Conservation (phyloP, 306 rosid species). For the Casuarina glauca region DNA sequence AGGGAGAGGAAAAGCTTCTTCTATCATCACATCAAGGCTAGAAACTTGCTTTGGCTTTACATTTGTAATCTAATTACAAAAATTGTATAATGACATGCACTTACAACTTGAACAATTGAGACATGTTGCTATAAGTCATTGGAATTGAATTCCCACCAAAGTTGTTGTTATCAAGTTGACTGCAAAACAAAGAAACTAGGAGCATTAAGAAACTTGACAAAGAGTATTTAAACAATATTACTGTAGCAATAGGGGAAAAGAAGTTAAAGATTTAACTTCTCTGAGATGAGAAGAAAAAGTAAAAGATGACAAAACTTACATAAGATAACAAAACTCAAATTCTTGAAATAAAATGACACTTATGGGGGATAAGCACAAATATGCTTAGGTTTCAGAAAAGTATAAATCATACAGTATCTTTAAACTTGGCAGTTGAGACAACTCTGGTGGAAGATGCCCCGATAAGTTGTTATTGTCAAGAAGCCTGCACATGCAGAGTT, state of each 20-base stretch:
- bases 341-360: background rate
- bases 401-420: slow-evolving; percentile 49
- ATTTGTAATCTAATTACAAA: slow-evolving; percentile 18
- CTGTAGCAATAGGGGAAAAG: background rate
- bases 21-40: background rate
- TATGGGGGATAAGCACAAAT: background rate
- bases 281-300: slow-evolving; percentile 4
- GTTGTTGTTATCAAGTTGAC: slow-evolving; percentile 93
- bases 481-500: slow-evolving; percentile 63
- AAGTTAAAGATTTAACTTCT: background rate
- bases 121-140: slow-evolving; percentile 51
- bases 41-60: slow-evolving; percentile 6
- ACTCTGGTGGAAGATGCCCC: slow-evolving; percentile 70
- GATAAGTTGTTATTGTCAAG: slow-evolving; percentile 89
- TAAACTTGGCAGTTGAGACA: slow-evolving; percentile 50
- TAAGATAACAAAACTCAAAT: too few species aligned
- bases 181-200: slow-evolving; percentile 45
- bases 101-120: slow-evolving; percentile 71
- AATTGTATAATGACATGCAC: slow-evolving; percentile 29
- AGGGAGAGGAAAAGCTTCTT: background rate
- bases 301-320: background rate
- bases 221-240: slow-evolving; percentile 17
- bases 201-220: background rate
- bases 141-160: slow-evolving; percentile 71
- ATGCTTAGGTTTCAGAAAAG: slow-evolving; percentile 11